These are phyloP conservation scores for Flaveria trinervia DNA, from an alignment of 129 eudicot genomes.

Conservation along the genomic window DNA sequence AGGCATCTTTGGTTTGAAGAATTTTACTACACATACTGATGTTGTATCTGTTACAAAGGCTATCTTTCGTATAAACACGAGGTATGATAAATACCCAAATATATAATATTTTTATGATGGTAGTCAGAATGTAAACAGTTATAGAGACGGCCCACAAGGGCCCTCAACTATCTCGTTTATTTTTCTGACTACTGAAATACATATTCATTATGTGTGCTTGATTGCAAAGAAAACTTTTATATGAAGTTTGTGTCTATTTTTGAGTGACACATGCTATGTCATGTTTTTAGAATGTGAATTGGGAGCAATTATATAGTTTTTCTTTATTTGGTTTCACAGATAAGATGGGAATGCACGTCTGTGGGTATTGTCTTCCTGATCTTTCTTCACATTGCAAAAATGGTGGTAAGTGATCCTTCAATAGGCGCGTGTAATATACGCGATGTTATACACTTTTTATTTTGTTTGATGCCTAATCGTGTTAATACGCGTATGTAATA, in stretches of 20 bases:
- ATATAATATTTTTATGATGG: background rate
- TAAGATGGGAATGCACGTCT: constrained; percentile 69
- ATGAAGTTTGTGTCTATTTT: too few relatives aligned
- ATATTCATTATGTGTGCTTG: too few relatives aligned
- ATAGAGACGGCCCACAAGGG: background rate
- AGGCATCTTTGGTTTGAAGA: constrained; percentile 74
- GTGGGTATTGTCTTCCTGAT: constrained; percentile 59
- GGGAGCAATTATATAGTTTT: background rate
- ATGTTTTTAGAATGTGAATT: background rate
- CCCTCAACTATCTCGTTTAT: background rate
- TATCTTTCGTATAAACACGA: constrained; percentile 57
- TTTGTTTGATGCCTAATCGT: background rate
- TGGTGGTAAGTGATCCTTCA: constrained; percentile 49
- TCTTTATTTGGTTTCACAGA: constrained; percentile 40
- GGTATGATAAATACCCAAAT: constrained; percentile 34
- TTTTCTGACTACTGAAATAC: background rate
- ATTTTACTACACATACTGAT: constrained; percentile 69
- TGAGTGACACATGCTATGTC: too few relatives aligned
- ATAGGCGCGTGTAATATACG: too few relatives aligned
- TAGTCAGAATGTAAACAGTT: background rate
- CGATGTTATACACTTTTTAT: background rate
- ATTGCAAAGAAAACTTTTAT: too few relatives aligned
- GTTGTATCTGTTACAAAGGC: constrained; percentile 52
- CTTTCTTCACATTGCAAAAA: constrained; percentile 68
- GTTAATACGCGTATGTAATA: background rate